Percentiles rank a stretch among this genome's conserved stretches.
phyloP scores from a whole-genome alignment of 2,329 filamentous ascomycete genomes.

The Aureobasidium subglaciale region DNA sequence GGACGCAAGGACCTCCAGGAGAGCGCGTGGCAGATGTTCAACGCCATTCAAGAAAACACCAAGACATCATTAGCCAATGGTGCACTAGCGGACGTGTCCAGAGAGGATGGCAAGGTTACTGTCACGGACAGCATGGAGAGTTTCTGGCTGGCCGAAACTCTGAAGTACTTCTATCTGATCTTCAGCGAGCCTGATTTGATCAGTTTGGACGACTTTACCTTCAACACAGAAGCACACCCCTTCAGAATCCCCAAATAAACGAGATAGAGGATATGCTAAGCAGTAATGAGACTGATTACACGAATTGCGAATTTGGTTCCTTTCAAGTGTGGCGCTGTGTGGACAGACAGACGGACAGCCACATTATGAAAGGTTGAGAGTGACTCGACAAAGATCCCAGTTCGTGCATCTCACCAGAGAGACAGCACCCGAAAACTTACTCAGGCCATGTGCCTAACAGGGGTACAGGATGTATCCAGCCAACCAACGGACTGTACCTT shows the following conservation, averaged over 20 bases:
- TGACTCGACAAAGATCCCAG: not conserved
- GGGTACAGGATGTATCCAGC: not conserved
- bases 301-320: no score
- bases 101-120: conserved; percentile 29
- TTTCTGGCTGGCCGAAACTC: conserved; percentile 44
- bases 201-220: conserved; percentile 42
- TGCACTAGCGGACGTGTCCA: conserved; percentile 37
- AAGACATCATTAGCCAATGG: conserved; percentile 41
- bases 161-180: conserved; percentile 44
- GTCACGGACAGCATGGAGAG: conserved; percentile 42
- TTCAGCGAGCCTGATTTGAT: conserved; percentile 38
- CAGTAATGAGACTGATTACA: not conserved
- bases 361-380: conserved; percentile 1
- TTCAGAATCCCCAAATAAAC: conserved; percentile 26
- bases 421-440: not conserved
- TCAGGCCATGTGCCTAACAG: not conserved
- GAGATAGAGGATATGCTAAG: not conserved
- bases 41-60: conserved; percentile 36
- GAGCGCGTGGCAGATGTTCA: conserved; percentile 45
- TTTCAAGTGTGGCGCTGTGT: not conserved
- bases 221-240: conserved; percentile 46
- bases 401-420: not conserved
- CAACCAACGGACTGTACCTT: not conserved
- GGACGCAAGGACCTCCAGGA: conserved; percentile 44
- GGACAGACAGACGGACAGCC: no score